A percentile compares a stretch with the other conserved stretches of the same genome.
Conservation (phyloP, 1,284 basidiomycete genomes). For the Microbotryum intermedium region DNA sequence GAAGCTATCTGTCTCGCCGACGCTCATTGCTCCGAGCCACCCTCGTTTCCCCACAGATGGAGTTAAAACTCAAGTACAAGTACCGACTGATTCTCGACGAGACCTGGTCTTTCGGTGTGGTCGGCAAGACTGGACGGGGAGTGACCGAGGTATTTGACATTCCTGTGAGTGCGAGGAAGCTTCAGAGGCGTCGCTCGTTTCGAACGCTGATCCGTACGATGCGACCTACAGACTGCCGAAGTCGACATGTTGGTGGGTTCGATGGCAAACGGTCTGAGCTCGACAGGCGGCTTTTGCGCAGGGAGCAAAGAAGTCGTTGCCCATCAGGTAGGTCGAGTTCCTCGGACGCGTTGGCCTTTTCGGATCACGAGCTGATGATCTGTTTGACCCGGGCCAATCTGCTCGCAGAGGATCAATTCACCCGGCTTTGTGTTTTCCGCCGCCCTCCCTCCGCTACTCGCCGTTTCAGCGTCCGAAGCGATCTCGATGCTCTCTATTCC, state of each 20-base stretch:
- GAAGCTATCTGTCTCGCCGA: not conserved
- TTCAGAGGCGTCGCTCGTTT: not conserved
- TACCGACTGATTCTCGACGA: slow-evolving; percentile 94
- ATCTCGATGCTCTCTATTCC: slow-evolving; percentile 37
- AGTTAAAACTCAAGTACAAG: slow-evolving; percentile 91
- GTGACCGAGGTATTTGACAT: slow-evolving; percentile 89
- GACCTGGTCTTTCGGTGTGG: slow-evolving; percentile 80
- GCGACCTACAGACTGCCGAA: slow-evolving; percentile 40
- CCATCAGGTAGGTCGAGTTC: slow-evolving; percentile 57
- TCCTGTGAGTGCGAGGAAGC: slow-evolving; percentile 49
- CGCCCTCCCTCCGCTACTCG: slow-evolving; percentile 80
- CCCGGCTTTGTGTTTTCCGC: slow-evolving; percentile 95
- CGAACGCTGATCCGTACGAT: not conserved
- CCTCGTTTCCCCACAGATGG: slow-evolving; percentile 51
- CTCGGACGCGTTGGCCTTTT: not conserved
- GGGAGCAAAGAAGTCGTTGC: slow-evolving; percentile 73
- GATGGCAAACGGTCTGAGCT: slow-evolving; percentile 71
- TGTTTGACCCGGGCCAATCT: too few relatives aligned
- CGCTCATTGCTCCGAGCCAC: not conserved
- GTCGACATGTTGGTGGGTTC: slow-evolving; percentile 61
- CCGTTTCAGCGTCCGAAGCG: slow-evolving; percentile 68
- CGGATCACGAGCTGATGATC: not conserved
- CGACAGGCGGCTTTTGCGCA: slow-evolving; percentile 90
- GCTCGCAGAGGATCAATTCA: slow-evolving; percentile 80
- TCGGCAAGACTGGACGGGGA: slow-evolving; percentile 87